phyloP scores from a whole-genome alignment of 768 basidiomycete genomes.

The Xerocomus spinulosus region DNA sequence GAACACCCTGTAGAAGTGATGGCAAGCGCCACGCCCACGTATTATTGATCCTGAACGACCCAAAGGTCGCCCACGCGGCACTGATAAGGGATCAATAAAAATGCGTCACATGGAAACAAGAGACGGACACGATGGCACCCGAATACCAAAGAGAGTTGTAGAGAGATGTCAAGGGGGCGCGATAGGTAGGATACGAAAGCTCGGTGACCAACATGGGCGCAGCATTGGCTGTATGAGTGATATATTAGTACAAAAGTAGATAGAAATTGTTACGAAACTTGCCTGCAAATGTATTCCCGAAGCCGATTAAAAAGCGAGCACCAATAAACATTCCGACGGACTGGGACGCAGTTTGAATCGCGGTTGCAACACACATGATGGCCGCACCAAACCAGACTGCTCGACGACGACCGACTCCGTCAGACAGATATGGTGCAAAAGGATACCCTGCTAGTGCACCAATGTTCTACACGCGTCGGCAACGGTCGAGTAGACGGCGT shows the following conservation, averaged over 20 bases:
- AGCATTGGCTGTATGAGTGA: constrained; percentile 45
- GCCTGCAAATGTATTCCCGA: constrained; percentile 69
- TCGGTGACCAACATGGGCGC: constrained; percentile 84
- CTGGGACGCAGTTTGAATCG: constrained; percentile 63
- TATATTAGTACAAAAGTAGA: background rate
- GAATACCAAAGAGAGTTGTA: constrained; percentile 88
- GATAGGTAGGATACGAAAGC: constrained; percentile 76
- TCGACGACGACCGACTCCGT: constrained; percentile 62
- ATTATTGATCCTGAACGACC: constrained; percentile 62
- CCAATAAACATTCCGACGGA: constrained; percentile 80
- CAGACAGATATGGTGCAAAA: constrained; percentile 66
- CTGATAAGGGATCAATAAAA: constrained; percentile 24
- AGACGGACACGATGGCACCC: constrained; percentile 64
- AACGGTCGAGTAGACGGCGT: background rate
- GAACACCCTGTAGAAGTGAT: constrained; percentile 65
- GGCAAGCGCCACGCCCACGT: constrained; percentile 84
- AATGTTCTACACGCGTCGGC: constrained; percentile 47
- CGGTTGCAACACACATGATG: constrained; percentile 65
- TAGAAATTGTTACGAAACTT: constrained; percentile 14
- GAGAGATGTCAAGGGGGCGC: constrained; percentile 68
- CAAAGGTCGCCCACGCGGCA: constrained; percentile 80
- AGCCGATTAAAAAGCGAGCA: constrained; percentile 73
- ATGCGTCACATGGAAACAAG: background rate
- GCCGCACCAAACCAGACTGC: constrained; percentile 63
- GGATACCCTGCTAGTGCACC: constrained; percentile 68